Evolutionary conservation across 1,284 basidiomycete species (phyloP), one percentile per base, ranked within the genome.

Genomic region (Cutaneotrichosporon cutaneum): DNA sequence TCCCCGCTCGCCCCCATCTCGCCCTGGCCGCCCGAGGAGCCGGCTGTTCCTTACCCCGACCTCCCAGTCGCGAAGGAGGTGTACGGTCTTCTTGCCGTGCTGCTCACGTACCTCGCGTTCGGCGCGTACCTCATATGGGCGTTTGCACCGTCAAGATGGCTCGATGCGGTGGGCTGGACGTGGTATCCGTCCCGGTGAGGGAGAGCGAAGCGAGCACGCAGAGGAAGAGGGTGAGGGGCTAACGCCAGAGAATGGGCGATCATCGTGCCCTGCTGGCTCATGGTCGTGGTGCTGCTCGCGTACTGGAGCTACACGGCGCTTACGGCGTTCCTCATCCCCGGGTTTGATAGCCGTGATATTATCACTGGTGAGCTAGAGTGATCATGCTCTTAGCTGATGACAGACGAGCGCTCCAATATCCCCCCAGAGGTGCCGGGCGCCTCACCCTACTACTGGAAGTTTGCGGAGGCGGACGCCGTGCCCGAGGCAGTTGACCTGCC

Each of bases 161-260:
- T 93, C 60, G 66, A 84, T 55, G 81, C 80, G 72, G 73, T 86
- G 16, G 90, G 90, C 18, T 84, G 92, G 64, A 82, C 84, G 6
- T 94, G 91, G 91, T 92, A 93, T 75, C 92, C 92, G n/a, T 90
- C 83, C 72, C 83, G 90, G 92, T 90, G 64, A 71, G 86, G 55
- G 48, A 33, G 4, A 21, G 9, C 9, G 8, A 4, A 3, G 35
- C 4, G 2, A 42, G 10, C 11, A 26, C 44, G n/a, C n/a, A n/a
- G n/a, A n/a, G n/a, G n/a, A n/a, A n/a, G n/a, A n/a, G n/a, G n/a
- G n/a, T n/a, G n/a, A n/a, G n/a, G n/a, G n/a, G n/a, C 57, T 61
- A 47, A 63, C 51, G 5, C 13, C 67, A 92, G 91, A 30, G 90
- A 94, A 82, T 94, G 92, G 91, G 85, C 90, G 22, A 71, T 93